A percentile compares a stretch with the other conserved stretches of the same genome.
These are phyloP conservation scores for Ceratobasidium sp. DNA, from an alignment of 1,284 basidiomycete genomes.

Conservation along the genomic window DNA sequence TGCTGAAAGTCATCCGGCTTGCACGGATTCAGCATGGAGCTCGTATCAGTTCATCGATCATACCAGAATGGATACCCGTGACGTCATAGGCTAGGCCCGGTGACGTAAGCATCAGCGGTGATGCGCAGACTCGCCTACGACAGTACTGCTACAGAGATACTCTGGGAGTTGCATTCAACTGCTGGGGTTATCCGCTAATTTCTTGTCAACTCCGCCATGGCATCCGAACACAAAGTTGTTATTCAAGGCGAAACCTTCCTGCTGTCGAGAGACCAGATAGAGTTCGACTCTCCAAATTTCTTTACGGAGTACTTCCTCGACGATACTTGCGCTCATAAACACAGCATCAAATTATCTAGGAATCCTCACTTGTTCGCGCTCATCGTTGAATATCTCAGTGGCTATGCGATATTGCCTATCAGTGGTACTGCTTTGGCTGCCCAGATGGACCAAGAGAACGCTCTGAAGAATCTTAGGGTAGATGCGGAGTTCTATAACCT, in stretches of 20 bases:
- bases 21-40: too few species aligned
- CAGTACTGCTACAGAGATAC: too few species aligned
- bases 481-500: background rate
- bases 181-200: too few species aligned
- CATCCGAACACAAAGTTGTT: background rate
- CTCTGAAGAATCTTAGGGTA: background rate
- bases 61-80: too few species aligned
- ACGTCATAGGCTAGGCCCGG: too few species aligned
- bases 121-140: too few species aligned
- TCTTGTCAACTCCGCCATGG: background rate
- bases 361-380: conserved; percentile 1
- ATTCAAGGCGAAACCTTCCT: background rate
- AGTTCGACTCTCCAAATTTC: background rate
- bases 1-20: too few species aligned
- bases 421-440: background rate
- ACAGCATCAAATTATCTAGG: background rate
- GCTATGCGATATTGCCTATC: background rate
- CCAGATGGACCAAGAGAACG: background rate
- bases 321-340: background rate
- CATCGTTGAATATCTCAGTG: background rate
- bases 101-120: too few species aligned
- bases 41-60: too few species aligned
- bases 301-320: background rate
- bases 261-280: background rate
- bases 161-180: too few species aligned